Evolutionary conservation across 1,284 basidiomycete species (phyloP).

Genomic region (Ustilago loliicola): DNA sequence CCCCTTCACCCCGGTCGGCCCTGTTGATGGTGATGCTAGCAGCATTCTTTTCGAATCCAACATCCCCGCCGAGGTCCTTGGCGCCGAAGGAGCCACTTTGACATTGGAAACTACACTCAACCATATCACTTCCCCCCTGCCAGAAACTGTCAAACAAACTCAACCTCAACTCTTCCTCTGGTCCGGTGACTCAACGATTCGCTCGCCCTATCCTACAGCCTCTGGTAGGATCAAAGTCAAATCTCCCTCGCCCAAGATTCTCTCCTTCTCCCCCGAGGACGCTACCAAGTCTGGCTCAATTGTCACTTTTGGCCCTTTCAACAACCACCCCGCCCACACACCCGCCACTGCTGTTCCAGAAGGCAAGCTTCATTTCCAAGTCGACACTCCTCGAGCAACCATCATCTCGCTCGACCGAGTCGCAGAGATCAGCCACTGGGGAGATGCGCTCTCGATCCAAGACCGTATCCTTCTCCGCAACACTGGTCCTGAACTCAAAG

Average conservation of each 20-base stretch:
- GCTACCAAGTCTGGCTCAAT: slow-evolving; percentile 82
- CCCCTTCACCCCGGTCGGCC: slow-evolving; percentile 10
- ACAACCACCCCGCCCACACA: slow-evolving; percentile 76
- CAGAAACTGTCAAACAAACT: slow-evolving; percentile 79
- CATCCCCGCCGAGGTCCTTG: slow-evolving; percentile 22
- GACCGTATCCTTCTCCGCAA: slow-evolving; percentile 88
- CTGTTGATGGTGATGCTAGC: slow-evolving; percentile 12
- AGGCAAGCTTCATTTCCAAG: slow-evolving; percentile 83
- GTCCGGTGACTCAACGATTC: slow-evolving; percentile 79
- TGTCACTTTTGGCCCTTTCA: slow-evolving; percentile 89
- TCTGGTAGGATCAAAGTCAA: slow-evolving; percentile 84
- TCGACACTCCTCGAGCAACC: slow-evolving; percentile 83
- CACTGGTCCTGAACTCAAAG: slow-evolving; percentile 89
- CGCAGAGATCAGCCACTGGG: slow-evolving; percentile 97
- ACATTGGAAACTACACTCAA: slow-evolving; percentile 76
- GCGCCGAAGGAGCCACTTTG: slow-evolving; percentile 12
- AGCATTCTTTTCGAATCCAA: slow-evolving; percentile 27
- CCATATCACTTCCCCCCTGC: slow-evolving; percentile 82
- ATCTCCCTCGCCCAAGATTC: slow-evolving; percentile 32
- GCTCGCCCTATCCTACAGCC: slow-evolving; percentile 85
- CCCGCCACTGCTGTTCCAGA: slow-evolving; percentile 60
- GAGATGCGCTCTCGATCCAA: slow-evolving; percentile 90
- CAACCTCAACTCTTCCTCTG: slow-evolving; percentile 87
- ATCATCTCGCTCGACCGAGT: slow-evolving; percentile 80
- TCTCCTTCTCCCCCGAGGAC: slow-evolving; percentile 71